Percentiles rank a stretch among this genome's conserved stretches.
These are phyloP conservation scores for Pedinophyceae sp. DNA, from an alignment of 139 green algal species.

Conservation along the genomic window DNA sequence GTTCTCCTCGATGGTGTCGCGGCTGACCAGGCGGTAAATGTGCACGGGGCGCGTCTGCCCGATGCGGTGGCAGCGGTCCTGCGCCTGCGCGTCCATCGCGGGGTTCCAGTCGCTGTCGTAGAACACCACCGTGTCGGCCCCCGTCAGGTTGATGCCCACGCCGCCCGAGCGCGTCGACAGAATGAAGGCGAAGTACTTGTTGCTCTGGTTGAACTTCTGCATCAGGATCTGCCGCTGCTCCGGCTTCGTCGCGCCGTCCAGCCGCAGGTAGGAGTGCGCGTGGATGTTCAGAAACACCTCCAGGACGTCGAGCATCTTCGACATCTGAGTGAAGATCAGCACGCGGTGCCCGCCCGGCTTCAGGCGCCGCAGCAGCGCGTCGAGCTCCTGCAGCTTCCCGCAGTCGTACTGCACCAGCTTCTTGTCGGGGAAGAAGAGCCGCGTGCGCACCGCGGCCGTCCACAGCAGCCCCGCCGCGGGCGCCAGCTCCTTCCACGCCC, in stretches of 20 bases:
- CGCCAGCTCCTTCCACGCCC: background rate
- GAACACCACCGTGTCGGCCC: conserved; percentile 96
- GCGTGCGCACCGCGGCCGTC: conserved; percentile 42
- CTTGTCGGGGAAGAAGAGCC: conserved; percentile 92
- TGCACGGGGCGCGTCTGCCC: conserved; percentile 90
- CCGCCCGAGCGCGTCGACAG: conserved; percentile 83
- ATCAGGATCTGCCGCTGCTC: conserved; percentile 83
- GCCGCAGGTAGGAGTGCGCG: conserved; percentile 78
- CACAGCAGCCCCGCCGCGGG: conserved; percentile 29
- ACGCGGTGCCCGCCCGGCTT: conserved; percentile 62
- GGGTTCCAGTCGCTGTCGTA: conserved; percentile 96
- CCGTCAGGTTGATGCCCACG: conserved; percentile 96
- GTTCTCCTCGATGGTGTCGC: conserved; percentile 92
- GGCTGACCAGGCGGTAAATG: conserved; percentile 89
- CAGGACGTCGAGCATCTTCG: conserved; percentile 90
- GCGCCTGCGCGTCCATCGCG: conserved; percentile 70
- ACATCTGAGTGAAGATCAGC: conserved; percentile 97
- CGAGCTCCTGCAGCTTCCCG: conserved; percentile 81
- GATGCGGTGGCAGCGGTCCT: conserved; percentile 94
- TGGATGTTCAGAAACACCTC: conserved; percentile 93
- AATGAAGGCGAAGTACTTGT: conserved; percentile 89
- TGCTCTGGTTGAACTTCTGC: conserved; percentile 78
- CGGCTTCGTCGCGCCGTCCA: conserved; percentile 91
- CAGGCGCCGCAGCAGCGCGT: conserved; percentile 54
- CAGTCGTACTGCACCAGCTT: conserved; percentile 89